These are phyloP conservation scores for Trichoderma guizhouense DNA, from an alignment of 2,329 filamentous ascomycete species.

Conservation along the genomic window DNA sequence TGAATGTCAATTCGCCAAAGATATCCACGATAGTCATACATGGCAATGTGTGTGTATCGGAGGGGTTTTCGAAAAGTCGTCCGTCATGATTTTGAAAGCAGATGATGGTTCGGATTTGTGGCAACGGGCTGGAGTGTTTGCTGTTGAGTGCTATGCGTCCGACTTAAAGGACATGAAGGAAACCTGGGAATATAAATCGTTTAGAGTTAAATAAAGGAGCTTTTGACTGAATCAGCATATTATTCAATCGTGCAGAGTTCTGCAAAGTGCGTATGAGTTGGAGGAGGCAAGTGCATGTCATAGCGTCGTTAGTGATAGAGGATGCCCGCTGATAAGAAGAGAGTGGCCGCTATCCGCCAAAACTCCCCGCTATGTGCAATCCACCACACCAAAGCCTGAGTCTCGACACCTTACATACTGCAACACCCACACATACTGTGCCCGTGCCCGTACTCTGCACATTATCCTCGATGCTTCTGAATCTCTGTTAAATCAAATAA, in stretches of 20 bases:
- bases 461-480: neutral
- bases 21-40: neutral
- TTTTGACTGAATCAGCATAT: neutral
- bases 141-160: fast-evolving
- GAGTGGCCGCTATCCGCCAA: neutral
- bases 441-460: neutral
- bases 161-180: fast-evolving
- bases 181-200: neutral
- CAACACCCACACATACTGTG: neutral
- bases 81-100: neutral
- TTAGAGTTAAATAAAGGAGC: neutral
- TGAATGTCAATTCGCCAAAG: neutral
- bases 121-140: neutral
- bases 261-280: neutral
- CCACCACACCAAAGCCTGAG: neutral
- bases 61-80: fast-evolving
- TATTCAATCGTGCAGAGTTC: neutral
- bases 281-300: no score
- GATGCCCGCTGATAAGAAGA: neutral
- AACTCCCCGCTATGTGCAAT: neutral
- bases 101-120: neutral
- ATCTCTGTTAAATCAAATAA: neutral
- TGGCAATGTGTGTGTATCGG: neutral
- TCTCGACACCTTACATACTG: neutral
- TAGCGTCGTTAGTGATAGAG: neutral